These are phyloP conservation scores for Jaminaea rosea DNA, from an alignment of 1,284 basidiomycete species.

Conservation along the genomic window DNA sequence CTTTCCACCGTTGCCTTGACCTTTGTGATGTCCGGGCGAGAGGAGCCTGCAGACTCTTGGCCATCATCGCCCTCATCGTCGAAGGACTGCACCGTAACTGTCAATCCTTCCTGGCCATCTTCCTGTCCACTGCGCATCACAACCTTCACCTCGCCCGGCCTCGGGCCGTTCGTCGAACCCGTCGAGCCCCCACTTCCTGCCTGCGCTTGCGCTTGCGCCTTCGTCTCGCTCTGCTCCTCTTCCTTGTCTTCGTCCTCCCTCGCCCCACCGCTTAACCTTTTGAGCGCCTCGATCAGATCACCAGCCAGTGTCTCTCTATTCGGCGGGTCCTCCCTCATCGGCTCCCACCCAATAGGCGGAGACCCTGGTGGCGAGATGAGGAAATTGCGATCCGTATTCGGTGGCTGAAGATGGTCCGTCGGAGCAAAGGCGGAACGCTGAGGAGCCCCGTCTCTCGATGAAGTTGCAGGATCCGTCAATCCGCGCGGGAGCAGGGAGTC, in stretches of 20 bases:
- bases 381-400: conserved; percentile 79
- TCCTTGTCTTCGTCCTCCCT: conserved; percentile 19
- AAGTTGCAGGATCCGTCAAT: too few species aligned
- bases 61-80: conserved; percentile 15
- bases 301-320: conserved; percentile 77
- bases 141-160: not conserved
- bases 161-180: not conserved
- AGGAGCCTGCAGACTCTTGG: conserved; percentile 1
- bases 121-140: conserved; percentile 5
- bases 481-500: too few species aligned
- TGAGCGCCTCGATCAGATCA: conserved; percentile 60
- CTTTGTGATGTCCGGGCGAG: conserved; percentile 25
- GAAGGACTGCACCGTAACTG: conserved; percentile 30
- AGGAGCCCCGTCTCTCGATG: too few species aligned
- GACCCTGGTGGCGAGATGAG: conserved; percentile 96
- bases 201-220: not conserved
- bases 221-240: not conserved
- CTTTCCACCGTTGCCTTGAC: conserved; percentile 42
- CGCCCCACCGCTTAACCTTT: conserved; percentile 18
- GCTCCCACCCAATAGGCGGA: conserved; percentile 94
- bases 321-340: conserved; percentile 79
- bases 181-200: too few species aligned
- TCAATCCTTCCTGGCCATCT: conserved; percentile 19
- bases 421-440: not conserved
- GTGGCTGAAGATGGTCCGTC: conserved; percentile 46